A percentile compares a stretch with the other conserved stretches of the same genome.
Evolutionary conservation across 202 grass and related monocot species (phyloP).

Genomic region (Carex arenaria): DNA sequence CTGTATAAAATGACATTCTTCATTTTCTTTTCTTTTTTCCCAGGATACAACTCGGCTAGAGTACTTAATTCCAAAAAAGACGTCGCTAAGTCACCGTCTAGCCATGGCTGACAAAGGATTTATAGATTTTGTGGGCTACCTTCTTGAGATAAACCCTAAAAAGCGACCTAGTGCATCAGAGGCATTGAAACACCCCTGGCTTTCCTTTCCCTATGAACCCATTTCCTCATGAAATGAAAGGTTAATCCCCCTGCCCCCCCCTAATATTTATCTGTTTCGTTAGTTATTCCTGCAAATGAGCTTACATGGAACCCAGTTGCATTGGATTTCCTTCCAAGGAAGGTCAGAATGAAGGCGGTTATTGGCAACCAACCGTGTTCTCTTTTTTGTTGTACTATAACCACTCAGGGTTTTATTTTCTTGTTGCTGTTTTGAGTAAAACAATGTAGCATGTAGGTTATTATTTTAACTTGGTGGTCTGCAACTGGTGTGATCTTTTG

Average conservation of each 20-base stretch:
- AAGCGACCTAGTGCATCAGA: constrained; percentile 83
- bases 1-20: background rate
- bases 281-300: background rate
- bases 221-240: constrained; percentile 78
- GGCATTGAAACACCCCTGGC: constrained; percentile 95
- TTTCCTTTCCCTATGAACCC: constrained; percentile 96
- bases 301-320: constrained; percentile 14
- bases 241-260: background rate
- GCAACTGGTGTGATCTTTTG: constrained; percentile 13
- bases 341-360: constrained; percentile 15
- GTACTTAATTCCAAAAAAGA: constrained; percentile 95
- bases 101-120: constrained; percentile 97
- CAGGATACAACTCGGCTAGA: constrained; percentile 94
- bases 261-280: constrained; percentile 3
- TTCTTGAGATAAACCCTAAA: constrained; percentile 92
- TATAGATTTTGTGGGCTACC: constrained; percentile 77
- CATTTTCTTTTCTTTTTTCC: constrained; percentile 10
- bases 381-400: constrained; percentile 29
- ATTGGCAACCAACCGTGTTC: constrained; percentile 7
- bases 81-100: constrained; percentile 75
- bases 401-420: constrained; percentile 5
- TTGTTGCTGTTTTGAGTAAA: constrained; percentile 17
- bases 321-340: background rate
- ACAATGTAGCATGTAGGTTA: constrained; percentile 18
- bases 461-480: constrained; percentile 22